Conservation (phyloP, 306 rosid species). For the Quercus mongolica region DNA sequence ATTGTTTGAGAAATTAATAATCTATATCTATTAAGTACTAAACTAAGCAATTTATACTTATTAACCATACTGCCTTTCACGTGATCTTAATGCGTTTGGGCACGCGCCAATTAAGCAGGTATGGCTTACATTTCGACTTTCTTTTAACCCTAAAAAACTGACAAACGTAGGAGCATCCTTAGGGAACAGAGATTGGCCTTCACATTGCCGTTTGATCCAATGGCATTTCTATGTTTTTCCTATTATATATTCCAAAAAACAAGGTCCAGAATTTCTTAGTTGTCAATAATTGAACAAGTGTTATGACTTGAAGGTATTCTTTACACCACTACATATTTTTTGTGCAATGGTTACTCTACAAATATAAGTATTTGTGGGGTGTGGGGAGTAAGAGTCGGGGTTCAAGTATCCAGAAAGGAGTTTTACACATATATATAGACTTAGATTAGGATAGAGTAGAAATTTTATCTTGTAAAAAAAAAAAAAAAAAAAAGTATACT, state of each 20-base stretch:
- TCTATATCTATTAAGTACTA: not conserved
- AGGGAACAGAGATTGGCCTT: constrained; percentile 27
- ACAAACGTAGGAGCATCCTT: constrained; percentile 26
- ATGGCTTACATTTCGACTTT: not conserved
- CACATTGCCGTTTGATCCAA: constrained; percentile 47
- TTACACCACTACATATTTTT: not conserved
- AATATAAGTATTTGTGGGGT: too few relatives aligned
- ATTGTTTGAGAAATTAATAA: not conserved
- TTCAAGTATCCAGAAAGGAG: too few relatives aligned
- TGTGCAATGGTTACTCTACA: too few relatives aligned
- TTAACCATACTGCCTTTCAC: constrained; percentile 5
- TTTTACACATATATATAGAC: too few relatives aligned
- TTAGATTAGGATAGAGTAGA: too few relatives aligned
- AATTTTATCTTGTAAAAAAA: too few relatives aligned
- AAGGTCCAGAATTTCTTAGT: constrained; percentile 21
- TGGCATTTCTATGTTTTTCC: constrained; percentile 35
- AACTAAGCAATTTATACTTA: not conserved
- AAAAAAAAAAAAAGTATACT: not conserved
- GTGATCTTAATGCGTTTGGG: not conserved
- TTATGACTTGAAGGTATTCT: constrained; percentile 1
- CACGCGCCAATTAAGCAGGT: constrained; percentile 18
- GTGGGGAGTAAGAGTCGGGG: too few relatives aligned
- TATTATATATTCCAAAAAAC: constrained; percentile 17
- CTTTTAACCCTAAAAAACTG: not conserved
- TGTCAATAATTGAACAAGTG: not conserved